Base-by-base conservation (phyloP, 352 stramenopile species). In the Ophiocytium majus region DNA sequence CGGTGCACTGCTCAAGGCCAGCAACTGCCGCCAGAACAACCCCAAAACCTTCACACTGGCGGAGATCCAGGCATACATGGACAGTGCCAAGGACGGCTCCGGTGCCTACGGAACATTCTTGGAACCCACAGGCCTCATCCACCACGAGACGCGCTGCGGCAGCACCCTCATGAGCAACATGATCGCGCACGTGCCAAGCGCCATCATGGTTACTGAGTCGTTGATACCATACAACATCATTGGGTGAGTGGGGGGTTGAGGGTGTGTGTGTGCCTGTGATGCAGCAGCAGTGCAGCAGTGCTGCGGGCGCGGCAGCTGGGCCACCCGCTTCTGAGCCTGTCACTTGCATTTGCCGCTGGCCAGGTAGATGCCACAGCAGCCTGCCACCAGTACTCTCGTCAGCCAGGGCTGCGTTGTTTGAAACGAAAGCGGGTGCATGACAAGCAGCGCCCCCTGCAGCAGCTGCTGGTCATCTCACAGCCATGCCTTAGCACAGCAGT, bases 71-170 rank as follows among this genome's bases (percentile, higher is more conserved):
- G 35, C 5, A 17, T 14, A 78, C 66, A 78, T 78, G 66, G 35
- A 43, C 5, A n/a, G n/a, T n/a, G 66, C 5, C 5, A 43, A 10
- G 32, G 66, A 14, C 5, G 35, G 35, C 5, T 5, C 5, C 5
- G 5, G 32, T 14, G 32, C 5, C 66, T 5, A 14, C 5, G 64
- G 34, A 17, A 49, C 49, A 17, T 88, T 88, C 76, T 79, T 88
- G 71, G 43, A 85, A 33, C 90, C 90, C 50, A 86, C 85, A 31
- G 93, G 90, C 0, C 93, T 97, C 81, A 91, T 96, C n/a, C 95
- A 96, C 90, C 93, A 97, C 86, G 92, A 96, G 90, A 92, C 88
- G 35, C 90, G 93, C 81, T 93, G 93, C 82, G 93, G 93, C 50
- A 93, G 89, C 9, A 97, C 93, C 0, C 89, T 96, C 5, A 89